Evolutionary conservation across 1,284 basidiomycete genomes (phyloP).

Genomic region (Cryptococcus deneoformans): DNA sequence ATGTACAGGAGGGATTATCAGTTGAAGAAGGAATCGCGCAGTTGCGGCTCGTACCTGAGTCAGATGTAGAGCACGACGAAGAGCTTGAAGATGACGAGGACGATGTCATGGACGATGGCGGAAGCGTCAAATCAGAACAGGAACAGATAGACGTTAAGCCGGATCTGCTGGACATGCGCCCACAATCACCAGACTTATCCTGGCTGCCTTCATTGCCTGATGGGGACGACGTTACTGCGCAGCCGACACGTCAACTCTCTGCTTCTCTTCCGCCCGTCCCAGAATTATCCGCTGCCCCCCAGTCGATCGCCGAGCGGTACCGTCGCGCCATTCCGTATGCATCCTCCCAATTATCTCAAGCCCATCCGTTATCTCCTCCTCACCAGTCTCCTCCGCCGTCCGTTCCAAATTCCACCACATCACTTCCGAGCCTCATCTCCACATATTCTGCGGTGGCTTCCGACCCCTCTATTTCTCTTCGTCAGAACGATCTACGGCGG

Average conservation of each 20-base stretch:
- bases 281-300: constrained; percentile 10
- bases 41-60: constrained; percentile 24
- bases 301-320: constrained; percentile 36
- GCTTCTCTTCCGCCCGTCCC: constrained; percentile 1
- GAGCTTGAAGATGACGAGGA: constrained; percentile 6
- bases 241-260: not conserved
- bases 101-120: constrained; percentile 11
- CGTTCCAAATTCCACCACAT: constrained; percentile 25
- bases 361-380: constrained; percentile 25
- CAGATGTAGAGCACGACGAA: constrained; percentile 10
- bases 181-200: constrained; percentile 22
- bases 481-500: constrained; percentile 29
- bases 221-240: not conserved
- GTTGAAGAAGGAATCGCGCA: constrained; percentile 24
- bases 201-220: constrained; percentile 41
- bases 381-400: not conserved
- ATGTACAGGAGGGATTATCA: constrained; percentile 26
- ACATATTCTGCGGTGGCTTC: constrained; percentile 27
- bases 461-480: constrained; percentile 33
- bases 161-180: constrained; percentile 9
- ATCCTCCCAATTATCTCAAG: constrained; percentile 29
- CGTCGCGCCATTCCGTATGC: constrained; percentile 30
- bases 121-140: not conserved
- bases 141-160: constrained; percentile 10
- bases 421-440: constrained; percentile 29